A percentile compares a stretch with the other conserved stretches of the same genome.
Evolutionary conservation across 148 eudicot genomes (phyloP).

Genomic region (Rhododendron griersonianum): DNA sequence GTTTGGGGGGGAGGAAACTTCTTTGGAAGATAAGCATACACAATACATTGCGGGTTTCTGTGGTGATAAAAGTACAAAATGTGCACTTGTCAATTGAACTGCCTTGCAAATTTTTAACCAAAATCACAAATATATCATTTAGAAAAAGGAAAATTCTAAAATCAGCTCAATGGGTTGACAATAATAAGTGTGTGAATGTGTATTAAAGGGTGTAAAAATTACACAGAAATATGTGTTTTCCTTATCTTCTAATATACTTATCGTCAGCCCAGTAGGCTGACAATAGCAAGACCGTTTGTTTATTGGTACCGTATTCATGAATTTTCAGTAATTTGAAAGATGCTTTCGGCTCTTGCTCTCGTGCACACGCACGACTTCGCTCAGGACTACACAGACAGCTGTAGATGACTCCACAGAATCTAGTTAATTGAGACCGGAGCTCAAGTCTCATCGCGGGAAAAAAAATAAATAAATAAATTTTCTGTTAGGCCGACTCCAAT

Average conservation of each 20-base stretch:
- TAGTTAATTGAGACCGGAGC: not conserved
- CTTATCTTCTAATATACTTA: too few relatives aligned
- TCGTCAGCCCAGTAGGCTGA: too few relatives aligned
- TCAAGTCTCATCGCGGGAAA: not conserved
- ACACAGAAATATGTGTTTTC: too few relatives aligned
- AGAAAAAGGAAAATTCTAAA: too few relatives aligned
- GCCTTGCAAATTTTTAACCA: not conserved
- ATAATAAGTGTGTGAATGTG: too few relatives aligned
- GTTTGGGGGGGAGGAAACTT: not conserved
- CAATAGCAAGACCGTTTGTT: too few relatives aligned
- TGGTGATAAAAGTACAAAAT: not conserved
- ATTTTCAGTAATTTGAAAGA: too few relatives aligned
- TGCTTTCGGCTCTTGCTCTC: too few relatives aligned
- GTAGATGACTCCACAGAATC: not conserved
- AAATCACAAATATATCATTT: not conserved
- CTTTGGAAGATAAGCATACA: not conserved
- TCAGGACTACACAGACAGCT: not conserved
- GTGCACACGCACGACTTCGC: not conserved
- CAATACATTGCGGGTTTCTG: not conserved
- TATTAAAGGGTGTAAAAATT: too few relatives aligned
- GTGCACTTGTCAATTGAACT: not conserved
- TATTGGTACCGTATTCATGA: too few relatives aligned
- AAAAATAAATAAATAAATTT: not conserved
- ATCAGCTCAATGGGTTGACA: too few relatives aligned
- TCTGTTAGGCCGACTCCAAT: not conserved